Percentiles rank a stretch among this genome's conserved stretches.
Evolutionary conservation across 2,329 filamentous ascomycete genomes (phyloP).

Genomic region (Zymoseptoria tritici): DNA sequence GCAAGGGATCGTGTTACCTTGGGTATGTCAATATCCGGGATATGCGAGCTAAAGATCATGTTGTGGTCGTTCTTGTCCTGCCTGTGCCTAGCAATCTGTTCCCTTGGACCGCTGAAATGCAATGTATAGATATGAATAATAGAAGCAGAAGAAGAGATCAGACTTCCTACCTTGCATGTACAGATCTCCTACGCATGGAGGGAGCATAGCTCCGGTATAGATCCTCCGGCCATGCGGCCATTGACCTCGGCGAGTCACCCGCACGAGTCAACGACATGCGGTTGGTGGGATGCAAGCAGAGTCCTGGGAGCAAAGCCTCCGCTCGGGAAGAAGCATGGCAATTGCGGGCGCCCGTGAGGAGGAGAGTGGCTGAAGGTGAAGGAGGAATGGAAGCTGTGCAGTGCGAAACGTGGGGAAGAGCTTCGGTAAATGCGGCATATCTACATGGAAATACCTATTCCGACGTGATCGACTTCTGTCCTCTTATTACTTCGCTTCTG

Average conservation of each 20-base stretch:
- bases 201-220: not conserved
- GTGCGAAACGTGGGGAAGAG: not conserved
- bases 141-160: not conserved
- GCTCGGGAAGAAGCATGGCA: not conserved
- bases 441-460: no score
- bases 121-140: not conserved
- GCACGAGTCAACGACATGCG: not conserved
- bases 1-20: slow-evolving; percentile 11
- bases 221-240: not conserved
- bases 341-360: not conserved
- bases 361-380: not conserved
- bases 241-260: not conserved
- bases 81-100: not conserved
- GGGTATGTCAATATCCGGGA: slow-evolving; percentile 23
- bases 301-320: not conserved
- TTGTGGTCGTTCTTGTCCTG: not conserved
- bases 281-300: not conserved
- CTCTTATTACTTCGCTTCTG: no score
- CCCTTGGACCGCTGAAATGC: not conserved
- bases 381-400: not conserved
- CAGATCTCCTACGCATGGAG: not conserved
- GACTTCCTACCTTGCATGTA: not conserved
- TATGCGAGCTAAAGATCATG: slow-evolving; percentile 20
- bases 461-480: no score
- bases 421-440: not conserved